Conservation (phyloP, 768 basidiomycete species). For the Galerina marginata region DNA sequence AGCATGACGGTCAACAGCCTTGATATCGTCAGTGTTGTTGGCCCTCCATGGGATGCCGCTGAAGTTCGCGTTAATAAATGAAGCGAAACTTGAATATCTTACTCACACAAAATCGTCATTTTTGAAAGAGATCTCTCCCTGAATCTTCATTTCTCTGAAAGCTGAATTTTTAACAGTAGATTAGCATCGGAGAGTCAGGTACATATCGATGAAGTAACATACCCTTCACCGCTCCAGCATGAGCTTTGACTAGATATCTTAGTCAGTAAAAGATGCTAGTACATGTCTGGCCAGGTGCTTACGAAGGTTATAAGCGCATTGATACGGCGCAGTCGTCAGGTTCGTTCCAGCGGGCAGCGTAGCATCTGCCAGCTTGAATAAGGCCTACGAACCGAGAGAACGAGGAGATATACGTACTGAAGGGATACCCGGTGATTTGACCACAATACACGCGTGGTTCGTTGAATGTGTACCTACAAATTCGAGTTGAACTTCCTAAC, state of each 20-base stretch:
- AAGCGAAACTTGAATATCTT: background rate
- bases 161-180: constrained; percentile 24
- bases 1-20: constrained; percentile 53
- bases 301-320: constrained; percentile 51
- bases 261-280: background rate
- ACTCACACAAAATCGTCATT: constrained; percentile 54
- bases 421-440: constrained; percentile 43
- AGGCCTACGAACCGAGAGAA: background rate
- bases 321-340: constrained; percentile 47
- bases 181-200: background rate
- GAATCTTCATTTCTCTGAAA: constrained; percentile 52
- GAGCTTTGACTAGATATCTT: constrained; percentile 44
- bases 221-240: constrained; percentile 57
- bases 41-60: constrained; percentile 53
- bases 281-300: constrained; percentile 13
- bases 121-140: constrained; percentile 60
- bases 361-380: constrained; percentile 30
- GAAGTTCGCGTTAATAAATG: background rate
- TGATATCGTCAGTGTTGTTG: constrained; percentile 48
- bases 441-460: constrained; percentile 52
- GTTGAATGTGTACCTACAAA: constrained; percentile 55
- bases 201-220: background rate
- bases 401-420: constrained; percentile 34
- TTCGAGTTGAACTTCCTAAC: background rate
- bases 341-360: constrained; percentile 49